Conservation (phyloP, 2,329 filamentous ascomycete species). For the Colletotrichum orchidophilum region DNA sequence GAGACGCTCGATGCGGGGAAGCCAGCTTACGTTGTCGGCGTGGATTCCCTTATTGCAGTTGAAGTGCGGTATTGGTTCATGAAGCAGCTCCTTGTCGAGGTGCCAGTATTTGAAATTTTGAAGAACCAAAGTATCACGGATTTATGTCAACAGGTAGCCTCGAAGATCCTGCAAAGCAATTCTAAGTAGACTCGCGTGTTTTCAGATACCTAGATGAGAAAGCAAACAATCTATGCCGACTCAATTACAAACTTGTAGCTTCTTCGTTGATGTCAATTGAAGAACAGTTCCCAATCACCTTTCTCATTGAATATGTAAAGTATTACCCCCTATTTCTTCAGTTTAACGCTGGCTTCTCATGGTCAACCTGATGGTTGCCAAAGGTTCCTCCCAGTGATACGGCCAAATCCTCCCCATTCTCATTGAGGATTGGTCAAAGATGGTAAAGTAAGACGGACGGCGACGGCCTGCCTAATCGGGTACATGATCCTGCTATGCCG, state of each 20-base stretch:
- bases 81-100: slow-evolving; percentile 2
- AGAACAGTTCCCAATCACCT: background rate
- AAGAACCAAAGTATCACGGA: slow-evolving; percentile 12
- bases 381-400: background rate
- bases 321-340: background rate
- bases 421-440: background rate
- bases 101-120: background rate
- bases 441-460: background rate
- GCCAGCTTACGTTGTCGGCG: slow-evolving; percentile 12
- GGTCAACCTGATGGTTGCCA: background rate
- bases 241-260: background rate
- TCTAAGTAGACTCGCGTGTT: background rate
- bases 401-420: background rate
- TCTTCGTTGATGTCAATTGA: background rate
- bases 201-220: background rate
- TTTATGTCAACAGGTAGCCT: background rate
- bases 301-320: background rate
- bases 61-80: slow-evolving; percentile 18
- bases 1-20: slow-evolving; percentile 12
- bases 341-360: background rate
- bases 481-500: background rate
- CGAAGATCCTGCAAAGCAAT: background rate
- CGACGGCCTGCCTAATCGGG: background rate
- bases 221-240: background rate
- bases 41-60: slow-evolving; percentile 16